Conservation (phyloP, 179 eudicot species). For the Sideroxylon spinosum region DNA sequence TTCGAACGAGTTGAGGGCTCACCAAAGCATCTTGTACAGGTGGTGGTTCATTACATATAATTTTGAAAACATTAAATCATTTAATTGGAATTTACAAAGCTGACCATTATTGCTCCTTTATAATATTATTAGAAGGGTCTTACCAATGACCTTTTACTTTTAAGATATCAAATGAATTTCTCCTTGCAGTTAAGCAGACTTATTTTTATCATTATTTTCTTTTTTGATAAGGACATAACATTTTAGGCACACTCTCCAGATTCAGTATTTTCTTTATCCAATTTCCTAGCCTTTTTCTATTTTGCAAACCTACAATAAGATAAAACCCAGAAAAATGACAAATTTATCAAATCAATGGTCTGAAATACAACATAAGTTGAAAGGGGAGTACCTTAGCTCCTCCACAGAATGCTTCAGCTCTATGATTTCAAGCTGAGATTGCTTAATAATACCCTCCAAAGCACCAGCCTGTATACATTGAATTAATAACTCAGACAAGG, state of each 20-base stretch:
- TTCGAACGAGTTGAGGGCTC: not conserved
- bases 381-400: conserved; percentile 60
- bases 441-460: conserved; percentile 87
- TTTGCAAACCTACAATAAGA: not conserved
- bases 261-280: not conserved
- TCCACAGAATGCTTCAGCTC: conserved; percentile 90
- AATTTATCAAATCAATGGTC: not conserved
- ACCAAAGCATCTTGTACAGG: not conserved
- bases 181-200: too few species aligned
- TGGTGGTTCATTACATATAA: not conserved
- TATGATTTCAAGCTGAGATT: conserved; percentile 81
- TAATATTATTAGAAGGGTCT: too few species aligned
- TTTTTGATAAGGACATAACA: too few species aligned
- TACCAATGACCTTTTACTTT: too few species aligned
- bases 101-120: too few species aligned
- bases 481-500: conserved; percentile 12
- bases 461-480: conserved; percentile 80
- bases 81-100: too few species aligned
- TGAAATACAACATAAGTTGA: not conserved
- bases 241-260: too few species aligned
- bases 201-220: too few species aligned
- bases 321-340: not conserved
- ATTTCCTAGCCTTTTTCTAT: not conserved
- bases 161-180: too few species aligned
- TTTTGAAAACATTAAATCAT: too few species aligned